Base-by-base conservation (phyloP, 768 basidiomycete genomes). In the Collybia sordida region DNA sequence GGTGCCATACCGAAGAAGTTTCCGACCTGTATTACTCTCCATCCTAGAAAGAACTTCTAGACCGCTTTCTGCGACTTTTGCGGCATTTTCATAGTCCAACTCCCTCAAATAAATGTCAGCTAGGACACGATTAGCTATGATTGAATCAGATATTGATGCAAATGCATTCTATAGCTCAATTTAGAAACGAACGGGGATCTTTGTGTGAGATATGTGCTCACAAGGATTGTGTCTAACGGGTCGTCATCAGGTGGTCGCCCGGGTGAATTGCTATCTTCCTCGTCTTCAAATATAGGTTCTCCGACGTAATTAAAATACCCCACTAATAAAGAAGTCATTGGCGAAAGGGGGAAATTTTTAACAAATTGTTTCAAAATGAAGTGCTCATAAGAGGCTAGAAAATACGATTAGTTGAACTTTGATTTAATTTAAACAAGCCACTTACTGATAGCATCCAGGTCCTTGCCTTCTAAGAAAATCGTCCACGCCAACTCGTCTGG, bases 401-500 rank as follows among this genome's bases (percentile, higher is more conserved):
- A 42, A 18, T 38, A 18, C 28, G 5, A 11, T 31, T 3, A 31
- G 21, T 19, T n/a, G n/a, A n/a, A n/a, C n/a, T 14, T 37, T 27
- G 35, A 24, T 40, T 11, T 31, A 14, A 35, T 24, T 8, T 42
- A 3, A 45, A 40, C 22, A 17, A 53, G 51, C 9, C 21, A 65
- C 81, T 60, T 60, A 92, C 93, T 79, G 6, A 90, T 72, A 4
- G 74, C 74, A 22, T 81, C 82, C 34, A 71, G 77, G 62, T 98
- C 86, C 47, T 72, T 80, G 53, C 82, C 78, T 60, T 98, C 92
- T 38, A 98, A 72, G 53, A 77, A 83, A 3, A 88, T 64, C 22
- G 69, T 74, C 96, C 97, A 99, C 0, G 90, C 93, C 21, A 86
- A 63, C 59, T 91, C 86, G 58, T 97, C 88, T 0, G 83, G 80